Base-by-base conservation (phyloP, 2,329 filamentous ascomycete species). In the Metarhizium brunneum region DNA sequence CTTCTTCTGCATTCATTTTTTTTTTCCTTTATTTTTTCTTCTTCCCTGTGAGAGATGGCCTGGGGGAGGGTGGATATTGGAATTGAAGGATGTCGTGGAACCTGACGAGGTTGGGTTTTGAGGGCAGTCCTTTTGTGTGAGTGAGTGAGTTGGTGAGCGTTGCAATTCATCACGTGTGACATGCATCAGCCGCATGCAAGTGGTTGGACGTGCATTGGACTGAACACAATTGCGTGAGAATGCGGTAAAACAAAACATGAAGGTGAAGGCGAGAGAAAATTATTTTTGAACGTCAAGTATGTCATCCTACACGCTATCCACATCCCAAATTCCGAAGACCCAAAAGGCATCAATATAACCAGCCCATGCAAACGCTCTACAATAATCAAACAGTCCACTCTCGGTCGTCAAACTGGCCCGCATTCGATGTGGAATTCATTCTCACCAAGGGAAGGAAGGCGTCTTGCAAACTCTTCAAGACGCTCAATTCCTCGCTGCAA, bases 401-500 rank as follows among this genome's bases (percentile, higher is more conserved):
- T 48, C 45, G 16, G n/a, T 45, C 42, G 18, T 45, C 18, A 45
- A 7, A 45, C 18, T 20, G 13, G 38, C 38, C 14, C 14, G 38
- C 8, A 5, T 40, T 16, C 13, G 38, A 16, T 40, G 2, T 40
- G 38, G 38, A 14, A 40, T 40, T 40, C 38, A 25, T 25, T 25
- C 25, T 4, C 25, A 25, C 25, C 25, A 25, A 3, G 20, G 20
- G 8, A 16, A 10, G 7, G 7, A 20, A 16, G 42, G 42, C n/a
- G 4, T 20, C 42, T 45, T 45, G 42, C 3, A 45, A 16, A 18
- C 4, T 11, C 38, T 10, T 2, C 48, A 49, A 8, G 45, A 49
- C 36, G 38, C 58, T 63, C 67, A 73, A 50, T 64, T 66, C 61
- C 71, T 68, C 20, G 65, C 65, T 48, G 64, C 66, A 38, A 72